Evolutionary conservation across 2,329 filamentous ascomycete genomes (phyloP).

Genomic region (Cyphellophora europaea): DNA sequence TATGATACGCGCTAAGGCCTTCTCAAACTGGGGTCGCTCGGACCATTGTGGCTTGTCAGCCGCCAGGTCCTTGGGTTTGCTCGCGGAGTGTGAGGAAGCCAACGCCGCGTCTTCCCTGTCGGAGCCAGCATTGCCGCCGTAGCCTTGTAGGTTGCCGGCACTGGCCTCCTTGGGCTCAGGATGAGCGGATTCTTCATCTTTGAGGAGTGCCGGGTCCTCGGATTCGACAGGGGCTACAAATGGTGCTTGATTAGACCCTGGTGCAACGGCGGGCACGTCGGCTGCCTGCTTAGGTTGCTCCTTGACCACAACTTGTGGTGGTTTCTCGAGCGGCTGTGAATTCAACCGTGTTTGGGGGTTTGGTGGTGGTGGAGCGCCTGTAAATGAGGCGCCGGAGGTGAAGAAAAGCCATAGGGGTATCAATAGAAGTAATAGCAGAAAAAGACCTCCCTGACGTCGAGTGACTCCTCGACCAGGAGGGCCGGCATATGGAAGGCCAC

Average conservation of each 20-base stretch:
- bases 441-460: constrained; percentile 8
- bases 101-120: not conserved
- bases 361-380: not conserved
- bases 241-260: not conserved
- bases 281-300: not conserved
- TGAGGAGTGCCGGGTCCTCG: not conserved
- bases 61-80: not conserved
- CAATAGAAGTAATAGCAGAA: constrained; percentile 11
- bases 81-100: constrained; percentile 1
- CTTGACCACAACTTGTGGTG: not conserved
- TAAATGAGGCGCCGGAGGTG: constrained; percentile 4
- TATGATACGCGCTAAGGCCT: constrained; percentile 15
- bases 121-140: not conserved
- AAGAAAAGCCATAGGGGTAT: constrained; percentile 12
- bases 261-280: not conserved
- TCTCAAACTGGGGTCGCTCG: constrained; percentile 17
- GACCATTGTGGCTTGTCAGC: constrained; percentile 7
- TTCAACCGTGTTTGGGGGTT: too few relatives aligned
- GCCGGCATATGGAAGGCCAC: constrained; percentile 11
- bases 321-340: too few relatives aligned
- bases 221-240: not conserved
- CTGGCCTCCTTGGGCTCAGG: not conserved
- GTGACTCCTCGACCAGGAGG: constrained; percentile 7
- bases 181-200: not conserved
- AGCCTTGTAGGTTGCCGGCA: not conserved